phyloP scores from a whole-genome alignment of 176 grass and related monocot genomes.

The Themeda triandra region DNA sequence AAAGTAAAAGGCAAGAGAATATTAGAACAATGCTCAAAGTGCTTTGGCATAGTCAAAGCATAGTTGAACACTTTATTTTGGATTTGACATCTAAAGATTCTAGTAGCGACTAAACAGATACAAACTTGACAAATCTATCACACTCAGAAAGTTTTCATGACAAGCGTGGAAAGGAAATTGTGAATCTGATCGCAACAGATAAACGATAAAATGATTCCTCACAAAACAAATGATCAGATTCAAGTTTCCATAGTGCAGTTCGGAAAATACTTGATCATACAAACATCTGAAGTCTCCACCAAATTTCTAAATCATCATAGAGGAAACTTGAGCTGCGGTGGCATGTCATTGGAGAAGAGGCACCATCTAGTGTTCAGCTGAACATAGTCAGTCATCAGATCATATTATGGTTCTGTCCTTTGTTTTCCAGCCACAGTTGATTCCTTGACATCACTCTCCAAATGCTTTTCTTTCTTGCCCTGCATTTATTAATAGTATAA shows the following conservation, averaged over 20 bases:
- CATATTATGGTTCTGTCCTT: no score
- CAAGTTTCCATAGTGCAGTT: not conserved
- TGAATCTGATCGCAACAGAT: not conserved
- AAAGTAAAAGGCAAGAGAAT: not conserved
- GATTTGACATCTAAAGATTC: not conserved
- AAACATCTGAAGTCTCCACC: not conserved
- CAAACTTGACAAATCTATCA: not conserved
- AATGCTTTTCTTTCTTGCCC: slow-evolving; percentile 11
- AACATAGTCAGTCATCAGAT: no score
- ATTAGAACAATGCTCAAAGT: no score
- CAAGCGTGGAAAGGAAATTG: not conserved
- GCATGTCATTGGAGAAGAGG: not conserved
- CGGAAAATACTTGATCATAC: not conserved
- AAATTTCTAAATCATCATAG: not conserved
- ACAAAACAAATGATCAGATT: not conserved
- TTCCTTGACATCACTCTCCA: not conserved
- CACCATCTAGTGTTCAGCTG: no score
- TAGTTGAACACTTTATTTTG: not conserved
- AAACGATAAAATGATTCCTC: not conserved
- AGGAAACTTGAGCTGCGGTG: not conserved
- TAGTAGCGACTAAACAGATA: not conserved
- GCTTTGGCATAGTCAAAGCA: not conserved
- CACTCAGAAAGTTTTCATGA: not conserved
- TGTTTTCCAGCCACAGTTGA: slow-evolving; percentile 13
- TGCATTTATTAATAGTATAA: slow-evolving; percentile 7